Evolutionary conservation across 169 alveolate genomes (phyloP).

Genomic region (Cryptosporidium sp.): DNA sequence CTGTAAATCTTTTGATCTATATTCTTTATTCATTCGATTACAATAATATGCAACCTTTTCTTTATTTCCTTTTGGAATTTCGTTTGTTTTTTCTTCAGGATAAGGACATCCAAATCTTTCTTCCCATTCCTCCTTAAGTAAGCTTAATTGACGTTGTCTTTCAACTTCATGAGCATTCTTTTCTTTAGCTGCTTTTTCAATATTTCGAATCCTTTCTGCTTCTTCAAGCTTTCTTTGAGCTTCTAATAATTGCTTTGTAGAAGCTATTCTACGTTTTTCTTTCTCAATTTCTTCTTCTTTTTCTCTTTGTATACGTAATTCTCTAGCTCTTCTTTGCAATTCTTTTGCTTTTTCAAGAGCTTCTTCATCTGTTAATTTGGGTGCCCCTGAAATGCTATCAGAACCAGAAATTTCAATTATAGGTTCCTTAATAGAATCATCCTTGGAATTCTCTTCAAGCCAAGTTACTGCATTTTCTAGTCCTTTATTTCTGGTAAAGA

Average conservation of each 20-base stretch:
- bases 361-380: constrained; percentile 78
- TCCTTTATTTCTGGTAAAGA: constrained; percentile 66
- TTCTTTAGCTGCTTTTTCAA: constrained; percentile 76
- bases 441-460: constrained; percentile 75
- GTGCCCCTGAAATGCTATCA: neutral
- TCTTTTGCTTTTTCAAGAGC: constrained; percentile 77
- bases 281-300: constrained; percentile 81
- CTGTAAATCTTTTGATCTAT: constrained; percentile 75
- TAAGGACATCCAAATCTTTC: constrained; percentile 80
- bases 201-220: constrained; percentile 76
- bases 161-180: constrained; percentile 81
- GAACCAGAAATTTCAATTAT: constrained; percentile 40
- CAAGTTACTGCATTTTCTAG: constrained; percentile 77
- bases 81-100: constrained; percentile 44
- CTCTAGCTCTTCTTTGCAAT: constrained; percentile 77
- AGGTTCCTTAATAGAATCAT: constrained; percentile 61
- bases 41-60: constrained; percentile 81
- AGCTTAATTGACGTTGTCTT: constrained; percentile 79
- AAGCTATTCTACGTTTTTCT: constrained; percentile 77
- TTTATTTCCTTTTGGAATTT: constrained; percentile 43
- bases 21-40: constrained; percentile 76
- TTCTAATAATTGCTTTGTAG: constrained; percentile 79
- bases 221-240: constrained; percentile 80
- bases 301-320: constrained; percentile 77
- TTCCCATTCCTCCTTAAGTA: constrained; percentile 79